Evolutionary conservation across 202 grass and related monocot species (phyloP).

Genomic region (Carex arenaria): DNA sequence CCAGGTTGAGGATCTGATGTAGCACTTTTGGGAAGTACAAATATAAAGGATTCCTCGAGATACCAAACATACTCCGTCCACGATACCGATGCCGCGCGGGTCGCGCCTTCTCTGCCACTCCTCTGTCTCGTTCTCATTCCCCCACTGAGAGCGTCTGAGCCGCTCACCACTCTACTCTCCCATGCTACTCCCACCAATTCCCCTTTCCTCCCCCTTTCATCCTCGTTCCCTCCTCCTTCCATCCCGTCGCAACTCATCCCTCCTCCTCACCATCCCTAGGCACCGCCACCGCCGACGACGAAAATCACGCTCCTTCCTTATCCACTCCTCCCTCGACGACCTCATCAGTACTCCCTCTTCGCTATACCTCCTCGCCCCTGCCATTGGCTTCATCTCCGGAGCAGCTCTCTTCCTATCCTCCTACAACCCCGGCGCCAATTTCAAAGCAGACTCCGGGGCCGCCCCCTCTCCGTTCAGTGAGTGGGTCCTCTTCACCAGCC

Average conservation of each 20-base stretch:
- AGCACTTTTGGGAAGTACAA: no score
- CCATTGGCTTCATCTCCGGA: constrained; percentile 39
- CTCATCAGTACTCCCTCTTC: constrained; percentile 44
- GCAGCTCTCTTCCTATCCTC: constrained; percentile 25
- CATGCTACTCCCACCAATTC: constrained; percentile 56
- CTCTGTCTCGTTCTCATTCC: neutral
- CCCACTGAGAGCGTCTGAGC: neutral
- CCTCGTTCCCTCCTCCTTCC: neutral
- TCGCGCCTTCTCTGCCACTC: no score
- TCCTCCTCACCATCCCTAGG: neutral
- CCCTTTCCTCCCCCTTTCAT: constrained; percentile 6
- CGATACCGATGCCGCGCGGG: no score
- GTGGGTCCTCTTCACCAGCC: constrained; percentile 79
- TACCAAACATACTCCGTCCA: no score
- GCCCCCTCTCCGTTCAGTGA: constrained; percentile 22
- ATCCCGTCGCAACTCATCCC: neutral
- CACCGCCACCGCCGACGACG: constrained; percentile 28
- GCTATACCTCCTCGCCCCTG: constrained; percentile 45
- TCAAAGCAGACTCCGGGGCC: neutral
- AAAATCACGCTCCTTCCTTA: neutral
- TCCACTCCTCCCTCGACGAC: constrained; percentile 43
- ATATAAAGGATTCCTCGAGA: no score
- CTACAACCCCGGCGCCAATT: neutral
- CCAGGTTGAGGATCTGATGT: no score
- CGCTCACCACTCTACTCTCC: neutral